Conservation (phyloP, 176 grass and related monocot genomes). For the Cenchrus purpureus region DNA sequence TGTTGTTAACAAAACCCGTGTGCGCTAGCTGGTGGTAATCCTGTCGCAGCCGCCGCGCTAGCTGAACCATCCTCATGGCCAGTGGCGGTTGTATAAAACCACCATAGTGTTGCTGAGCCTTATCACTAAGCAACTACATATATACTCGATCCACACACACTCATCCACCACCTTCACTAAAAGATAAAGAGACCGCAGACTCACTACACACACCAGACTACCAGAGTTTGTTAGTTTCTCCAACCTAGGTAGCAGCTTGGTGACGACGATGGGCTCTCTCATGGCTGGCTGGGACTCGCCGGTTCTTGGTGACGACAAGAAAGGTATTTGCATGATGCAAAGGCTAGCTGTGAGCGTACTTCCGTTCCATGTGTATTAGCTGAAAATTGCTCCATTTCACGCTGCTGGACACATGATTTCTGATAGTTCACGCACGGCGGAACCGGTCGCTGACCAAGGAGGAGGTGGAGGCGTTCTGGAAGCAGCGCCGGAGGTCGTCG, state of each 20-base stretch:
- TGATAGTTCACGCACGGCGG: constrained; percentile 55
- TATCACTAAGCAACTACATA: neutral
- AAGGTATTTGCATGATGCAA: constrained; percentile 32
- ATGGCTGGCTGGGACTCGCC: constrained; percentile 88
- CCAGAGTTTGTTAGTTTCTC: neutral
- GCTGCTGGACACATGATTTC: neutral
- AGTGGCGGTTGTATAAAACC: constrained; percentile 27
- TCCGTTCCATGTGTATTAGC: neutral
- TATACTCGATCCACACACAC: neutral
- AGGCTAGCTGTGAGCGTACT: too few relatives aligned
- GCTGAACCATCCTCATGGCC: neutral
- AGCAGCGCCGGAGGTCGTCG: constrained; percentile 42
- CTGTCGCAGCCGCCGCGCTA: neutral
- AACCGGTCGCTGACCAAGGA: constrained; percentile 82
- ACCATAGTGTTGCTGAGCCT: neutral
- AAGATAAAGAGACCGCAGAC: neutral
- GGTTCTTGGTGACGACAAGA: constrained; percentile 39
- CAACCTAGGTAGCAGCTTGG: neutral
- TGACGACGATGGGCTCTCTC: constrained; percentile 68
- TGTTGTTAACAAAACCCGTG: constrained; percentile 12
- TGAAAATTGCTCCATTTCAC: neutral
- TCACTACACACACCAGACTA: neutral
- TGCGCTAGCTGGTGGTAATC: constrained; percentile 30
- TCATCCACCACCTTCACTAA: neutral
- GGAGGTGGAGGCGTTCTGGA: constrained; percentile 82